phyloP scores from a whole-genome alignment of 2,329 filamentous ascomycete genomes.

The Chrysosporium keratinophilum region DNA sequence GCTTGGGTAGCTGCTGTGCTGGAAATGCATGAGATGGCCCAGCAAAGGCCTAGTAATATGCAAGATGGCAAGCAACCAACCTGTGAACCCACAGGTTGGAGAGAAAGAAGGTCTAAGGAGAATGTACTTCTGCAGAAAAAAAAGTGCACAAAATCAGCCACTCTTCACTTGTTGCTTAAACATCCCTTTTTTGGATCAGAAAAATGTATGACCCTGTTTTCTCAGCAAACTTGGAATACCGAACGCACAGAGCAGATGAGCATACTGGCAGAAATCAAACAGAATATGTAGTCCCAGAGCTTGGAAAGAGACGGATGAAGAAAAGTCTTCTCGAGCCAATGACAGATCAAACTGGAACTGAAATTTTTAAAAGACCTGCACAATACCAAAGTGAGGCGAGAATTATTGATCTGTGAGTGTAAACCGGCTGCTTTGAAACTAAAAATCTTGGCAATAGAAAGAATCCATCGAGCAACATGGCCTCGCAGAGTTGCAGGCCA shows the following conservation, averaged over 20 bases:
- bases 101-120: conserved; percentile 1
- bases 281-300: not conserved
- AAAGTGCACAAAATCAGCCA: conserved; percentile 5
- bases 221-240: not conserved
- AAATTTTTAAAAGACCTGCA: too few relatives aligned
- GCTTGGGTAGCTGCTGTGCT: conserved; percentile 6
- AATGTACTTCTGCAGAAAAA: conserved; percentile 1
- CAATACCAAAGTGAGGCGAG: conserved; percentile 12
- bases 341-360: not conserved
- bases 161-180: conserved; percentile 2
- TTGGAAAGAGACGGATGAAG: not conserved
- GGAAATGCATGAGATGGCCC: conserved; percentile 5
- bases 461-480: not conserved
- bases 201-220: not conserved
- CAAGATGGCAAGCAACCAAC: conserved; percentile 15
- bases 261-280: not conserved
- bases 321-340: not conserved
- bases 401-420: not conserved
- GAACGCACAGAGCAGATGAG: not conserved
- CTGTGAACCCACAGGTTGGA: conserved; percentile 13
- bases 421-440: not conserved
- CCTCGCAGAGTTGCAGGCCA: too few relatives aligned
- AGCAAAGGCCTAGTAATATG: not conserved
- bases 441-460: conserved; percentile 1
- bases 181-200: not conserved